Evolutionary conservation across 805 yeast species (phyloP).

Genomic region (Candida ficus): DNA sequence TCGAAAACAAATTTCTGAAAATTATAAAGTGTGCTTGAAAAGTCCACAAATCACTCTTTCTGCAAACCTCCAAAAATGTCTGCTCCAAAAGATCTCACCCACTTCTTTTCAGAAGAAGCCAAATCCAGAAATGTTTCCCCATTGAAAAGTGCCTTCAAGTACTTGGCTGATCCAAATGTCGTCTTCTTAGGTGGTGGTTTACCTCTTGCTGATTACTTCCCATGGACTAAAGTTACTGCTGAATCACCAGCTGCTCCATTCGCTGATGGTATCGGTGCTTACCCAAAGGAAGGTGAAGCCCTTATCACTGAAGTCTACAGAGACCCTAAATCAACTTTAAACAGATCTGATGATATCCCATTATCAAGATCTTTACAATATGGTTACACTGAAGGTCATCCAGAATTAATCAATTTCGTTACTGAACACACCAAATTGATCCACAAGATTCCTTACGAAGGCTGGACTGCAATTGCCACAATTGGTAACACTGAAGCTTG

Average conservation of each 20-base stretch:
- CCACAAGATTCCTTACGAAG: slow-evolving; percentile 43
- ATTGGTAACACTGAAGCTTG: slow-evolving; percentile 89
- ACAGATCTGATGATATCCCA: slow-evolving; percentile 54
- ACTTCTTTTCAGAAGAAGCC: slow-evolving; percentile 75
- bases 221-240: slow-evolving; percentile 72
- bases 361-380: slow-evolving; percentile 87
- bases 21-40: too few relatives aligned
- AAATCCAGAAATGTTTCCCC: slow-evolving; percentile 71
- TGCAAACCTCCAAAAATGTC: slow-evolving; percentile 12
- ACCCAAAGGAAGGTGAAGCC: slow-evolving; percentile 35
- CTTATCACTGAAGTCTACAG: slow-evolving; percentile 34
- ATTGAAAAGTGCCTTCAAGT: slow-evolving; percentile 78
- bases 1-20: neutral
- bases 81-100: slow-evolving; percentile 65
- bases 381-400: slow-evolving; percentile 80
- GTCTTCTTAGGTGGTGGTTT: slow-evolving; percentile 94
- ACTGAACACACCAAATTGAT: slow-evolving; percentile 66
- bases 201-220: slow-evolving; percentile 88
- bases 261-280: slow-evolving; percentile 68
- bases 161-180: slow-evolving; percentile 66
- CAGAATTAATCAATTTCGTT: slow-evolving; percentile 61
- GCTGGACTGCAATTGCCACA: slow-evolving; percentile 70
- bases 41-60: neutral
- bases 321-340: slow-evolving; percentile 30
- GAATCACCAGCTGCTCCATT: slow-evolving; percentile 80